Conservation (phyloP, 257 asterid species). For the Solanum dulcamara region DNA sequence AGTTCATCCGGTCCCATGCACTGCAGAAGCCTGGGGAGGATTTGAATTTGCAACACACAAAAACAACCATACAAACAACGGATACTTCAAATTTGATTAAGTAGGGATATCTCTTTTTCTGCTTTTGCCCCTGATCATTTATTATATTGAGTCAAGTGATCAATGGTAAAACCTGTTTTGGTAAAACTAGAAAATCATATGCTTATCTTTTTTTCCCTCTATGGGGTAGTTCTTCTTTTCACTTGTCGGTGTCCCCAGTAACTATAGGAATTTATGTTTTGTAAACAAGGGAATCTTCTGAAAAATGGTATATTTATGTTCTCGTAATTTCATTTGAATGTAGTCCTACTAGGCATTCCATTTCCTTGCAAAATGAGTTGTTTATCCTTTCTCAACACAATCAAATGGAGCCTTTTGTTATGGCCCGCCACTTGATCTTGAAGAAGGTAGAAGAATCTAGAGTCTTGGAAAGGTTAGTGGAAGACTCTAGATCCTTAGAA, state of each 20-base stretch:
- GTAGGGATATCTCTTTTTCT: conserved; percentile 13
- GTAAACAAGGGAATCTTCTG: not conserved
- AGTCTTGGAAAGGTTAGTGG: too few species aligned
- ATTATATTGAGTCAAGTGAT: conserved; percentile 23
- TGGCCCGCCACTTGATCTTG: too few species aligned
- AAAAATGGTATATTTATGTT: not conserved
- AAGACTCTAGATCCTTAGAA: too few species aligned
- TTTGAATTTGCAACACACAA: conserved; percentile 29
- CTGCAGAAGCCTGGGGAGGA: conserved; percentile 32
- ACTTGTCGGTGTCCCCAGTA: not conserved
- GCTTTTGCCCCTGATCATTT: conserved; percentile 8
- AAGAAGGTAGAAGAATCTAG: too few species aligned
- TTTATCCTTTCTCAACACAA: not conserved
- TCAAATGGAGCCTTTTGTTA: too few species aligned
- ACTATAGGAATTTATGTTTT: not conserved
- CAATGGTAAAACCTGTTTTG: not conserved
- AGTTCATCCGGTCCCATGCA: conserved; percentile 47
- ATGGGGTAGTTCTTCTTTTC: not conserved
- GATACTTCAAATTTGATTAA: conserved; percentile 52
- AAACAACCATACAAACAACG: conserved; percentile 60
- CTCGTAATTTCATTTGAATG: not conserved
- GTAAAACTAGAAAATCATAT: not conserved
- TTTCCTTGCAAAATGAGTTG: not conserved
- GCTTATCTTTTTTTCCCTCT: not conserved
- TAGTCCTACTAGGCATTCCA: not conserved